A percentile compares a stretch with the other conserved stretches of the same genome.
Conservation (phyloP, 2,329 filamentous ascomycete species). For the Fusarium marasasianum region DNA sequence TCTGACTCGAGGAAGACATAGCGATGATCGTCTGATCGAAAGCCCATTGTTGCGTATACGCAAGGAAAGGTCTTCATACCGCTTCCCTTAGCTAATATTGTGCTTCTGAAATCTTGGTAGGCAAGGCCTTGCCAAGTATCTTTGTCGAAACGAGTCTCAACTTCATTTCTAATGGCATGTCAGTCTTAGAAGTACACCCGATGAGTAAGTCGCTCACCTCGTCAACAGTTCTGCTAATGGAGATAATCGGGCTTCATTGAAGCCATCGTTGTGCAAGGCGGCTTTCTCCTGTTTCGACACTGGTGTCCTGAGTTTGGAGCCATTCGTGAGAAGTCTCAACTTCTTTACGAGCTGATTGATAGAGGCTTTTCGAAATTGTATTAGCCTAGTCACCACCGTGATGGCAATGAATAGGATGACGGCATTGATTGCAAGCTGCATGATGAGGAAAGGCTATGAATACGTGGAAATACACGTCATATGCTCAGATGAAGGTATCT, state of each 20-base stretch:
- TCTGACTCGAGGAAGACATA: not conserved
- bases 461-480: too few species aligned
- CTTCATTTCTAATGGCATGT: not conserved
- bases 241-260: accelerated
- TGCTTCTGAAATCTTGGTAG: not conserved
- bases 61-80: not conserved
- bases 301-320: accelerated
- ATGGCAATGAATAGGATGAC: not conserved
- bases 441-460: not conserved
- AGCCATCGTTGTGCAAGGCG: accelerated
- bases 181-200: accelerated
- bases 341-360: not conserved
- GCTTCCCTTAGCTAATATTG: accelerated
- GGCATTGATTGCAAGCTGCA: not conserved
- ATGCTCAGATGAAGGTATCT: not conserved
- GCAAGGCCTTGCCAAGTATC: not conserved
- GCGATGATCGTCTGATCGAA: not conserved
- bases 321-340: not conserved
- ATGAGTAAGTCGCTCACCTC: accelerated
- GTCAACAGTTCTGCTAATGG: accelerated
- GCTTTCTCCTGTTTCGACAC: not conserved
- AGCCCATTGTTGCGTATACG: not conserved
- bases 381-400: not conserved
- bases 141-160: not conserved
- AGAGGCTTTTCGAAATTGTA: not conserved